phyloP scores from a whole-genome alignment of 78 protist genomes.

The Cyanophora paradoxa region DNA sequence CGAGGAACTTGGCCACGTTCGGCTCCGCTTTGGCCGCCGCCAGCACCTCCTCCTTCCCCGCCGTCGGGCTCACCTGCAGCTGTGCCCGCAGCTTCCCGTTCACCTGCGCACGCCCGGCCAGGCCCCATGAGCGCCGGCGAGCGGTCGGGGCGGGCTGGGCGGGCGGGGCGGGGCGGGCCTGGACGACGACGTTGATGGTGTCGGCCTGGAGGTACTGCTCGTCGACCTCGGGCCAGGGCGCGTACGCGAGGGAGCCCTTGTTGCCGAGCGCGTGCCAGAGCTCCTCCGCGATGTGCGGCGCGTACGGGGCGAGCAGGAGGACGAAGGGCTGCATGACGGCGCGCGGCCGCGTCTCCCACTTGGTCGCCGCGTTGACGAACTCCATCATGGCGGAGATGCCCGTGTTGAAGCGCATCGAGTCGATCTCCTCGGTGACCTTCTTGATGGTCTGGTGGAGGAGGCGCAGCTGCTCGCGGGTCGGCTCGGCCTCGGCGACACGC shows the following conservation, averaged over 20 bases:
- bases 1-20: neutral
- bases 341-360: neutral
- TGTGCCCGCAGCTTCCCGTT: constrained; percentile 8
- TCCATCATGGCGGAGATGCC: constrained; percentile 38
- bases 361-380: constrained; percentile 8
- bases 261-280: constrained; percentile 32
- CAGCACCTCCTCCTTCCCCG: neutral
- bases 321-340: neutral
- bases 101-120: no score
- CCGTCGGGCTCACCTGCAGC: neutral
- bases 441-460: constrained; percentile 3
- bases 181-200: neutral
- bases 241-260: neutral
- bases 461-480: constrained; percentile 7
- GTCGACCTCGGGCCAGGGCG: neutral
- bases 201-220: constrained; percentile 10
- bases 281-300: constrained; percentile 49
- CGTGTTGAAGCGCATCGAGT: constrained; percentile 26
- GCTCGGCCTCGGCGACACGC: neutral
- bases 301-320: constrained; percentile 45
- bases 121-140: no score
- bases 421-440: constrained; percentile 20
- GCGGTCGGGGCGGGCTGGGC: neutral
- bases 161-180: neutral
- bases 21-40: neutral